Evolutionary conservation across 2,329 filamentous ascomycete species (phyloP).

Genomic region (Monilinia laxa): DNA sequence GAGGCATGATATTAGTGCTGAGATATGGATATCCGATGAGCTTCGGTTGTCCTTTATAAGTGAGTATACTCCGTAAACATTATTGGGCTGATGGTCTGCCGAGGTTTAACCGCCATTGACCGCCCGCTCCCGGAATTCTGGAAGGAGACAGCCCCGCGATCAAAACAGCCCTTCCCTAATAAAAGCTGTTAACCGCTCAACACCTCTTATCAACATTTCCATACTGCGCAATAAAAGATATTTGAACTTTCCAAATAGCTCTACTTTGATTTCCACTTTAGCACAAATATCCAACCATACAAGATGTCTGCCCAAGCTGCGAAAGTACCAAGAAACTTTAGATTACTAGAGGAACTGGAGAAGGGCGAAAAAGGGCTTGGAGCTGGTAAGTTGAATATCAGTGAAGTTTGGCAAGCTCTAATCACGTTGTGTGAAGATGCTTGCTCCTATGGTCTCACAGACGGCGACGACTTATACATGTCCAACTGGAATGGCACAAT

Average conservation of each 20-base stretch:
- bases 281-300: slow-evolving; percentile 11
- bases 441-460: slow-evolving; percentile 93
- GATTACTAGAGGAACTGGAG: slow-evolving; percentile 94
- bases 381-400: slow-evolving; percentile 60
- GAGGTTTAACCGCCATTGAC: slow-evolving; percentile 22
- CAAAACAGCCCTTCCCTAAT: neutral
- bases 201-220: neutral
- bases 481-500: slow-evolving; percentile 99
- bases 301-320: slow-evolving; percentile 45
- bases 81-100: neutral
- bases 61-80: neutral
- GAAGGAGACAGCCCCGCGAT: slow-evolving; percentile 15
- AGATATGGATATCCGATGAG: neutral
- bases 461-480: slow-evolving; percentile 94
- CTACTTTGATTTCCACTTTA: neutral
- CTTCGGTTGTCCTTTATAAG: slow-evolving; percentile 21
- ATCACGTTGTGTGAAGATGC: slow-evolving; percentile 61
- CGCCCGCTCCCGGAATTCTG: slow-evolving; percentile 20
- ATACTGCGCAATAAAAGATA: neutral
- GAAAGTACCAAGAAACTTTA: slow-evolving; percentile 93
- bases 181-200: slow-evolving; percentile 15
- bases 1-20: slow-evolving; percentile 15
- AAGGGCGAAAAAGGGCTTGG: slow-evolving; percentile 98
- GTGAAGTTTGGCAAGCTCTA: neutral
- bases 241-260: neutral